Conservation (phyloP, 495 filamentous ascomycete species). For the Lasiosphaeris hirsuta region DNA sequence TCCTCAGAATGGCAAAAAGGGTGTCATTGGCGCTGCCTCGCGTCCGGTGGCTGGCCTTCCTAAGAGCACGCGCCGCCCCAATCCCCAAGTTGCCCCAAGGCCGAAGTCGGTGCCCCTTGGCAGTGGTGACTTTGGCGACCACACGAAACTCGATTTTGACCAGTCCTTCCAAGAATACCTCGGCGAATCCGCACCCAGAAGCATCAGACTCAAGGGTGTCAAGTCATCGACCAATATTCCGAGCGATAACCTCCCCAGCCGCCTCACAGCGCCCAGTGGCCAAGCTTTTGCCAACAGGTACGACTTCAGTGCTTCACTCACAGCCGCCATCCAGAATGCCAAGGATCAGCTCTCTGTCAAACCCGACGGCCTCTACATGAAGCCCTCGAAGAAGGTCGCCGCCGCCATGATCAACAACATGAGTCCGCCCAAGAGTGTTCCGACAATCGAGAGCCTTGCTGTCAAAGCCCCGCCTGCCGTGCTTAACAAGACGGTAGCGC, state of each 20-base stretch:
- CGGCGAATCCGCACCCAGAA: constrained; percentile 43
- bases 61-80: constrained; percentile 65
- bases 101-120: constrained; percentile 61
- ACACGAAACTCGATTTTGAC: constrained; percentile 54
- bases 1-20: constrained; percentile 53
- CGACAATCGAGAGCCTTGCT: constrained; percentile 9
- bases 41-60: constrained; percentile 63
- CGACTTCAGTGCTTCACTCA: constrained; percentile 86
- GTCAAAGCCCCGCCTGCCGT: constrained; percentile 7
- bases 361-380: constrained; percentile 51
- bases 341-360: constrained; percentile 52
- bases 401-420: constrained; percentile 14
- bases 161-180: constrained; percentile 54
- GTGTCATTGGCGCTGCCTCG: constrained; percentile 45
- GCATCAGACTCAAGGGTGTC: constrained; percentile 50
- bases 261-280: constrained; percentile 55
- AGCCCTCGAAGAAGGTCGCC: constrained; percentile 36
- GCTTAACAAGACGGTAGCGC: constrained; percentile 13
- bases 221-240: constrained; percentile 45
- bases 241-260: constrained; percentile 46
- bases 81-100: constrained; percentile 42
- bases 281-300: constrained; percentile 89
- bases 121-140: constrained; percentile 67
- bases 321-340: constrained; percentile 70
- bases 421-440: constrained; percentile 14